Evolutionary conservation across 345 rosid species (phyloP), one percentile per base, ranked within the genome.

Genomic region (Laguncularia racemosa): DNA sequence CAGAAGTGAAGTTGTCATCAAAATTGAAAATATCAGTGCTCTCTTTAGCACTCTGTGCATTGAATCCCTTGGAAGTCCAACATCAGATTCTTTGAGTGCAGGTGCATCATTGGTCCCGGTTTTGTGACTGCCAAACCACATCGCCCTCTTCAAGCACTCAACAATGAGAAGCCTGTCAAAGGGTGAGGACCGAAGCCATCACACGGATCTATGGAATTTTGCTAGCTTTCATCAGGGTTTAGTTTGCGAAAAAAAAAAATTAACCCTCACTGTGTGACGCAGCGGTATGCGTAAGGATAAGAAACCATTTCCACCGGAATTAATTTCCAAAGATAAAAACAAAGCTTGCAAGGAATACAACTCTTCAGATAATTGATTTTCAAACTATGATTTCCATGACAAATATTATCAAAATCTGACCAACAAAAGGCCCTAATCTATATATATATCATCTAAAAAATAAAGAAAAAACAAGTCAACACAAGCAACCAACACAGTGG

Each of bases 81-180:
- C 48, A 55, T 73, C 74, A n/a, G 78, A 55, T 56, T 60, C 70
- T 40, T 66, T 57, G 12, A 80, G 63, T 19, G 84, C 84, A 7
- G 77, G 80, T 14, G 86, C 84, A 44, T 83, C 89, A 57, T 78
- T 76, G 12, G 80, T 76, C 20, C 86, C n/a, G n/a, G n/a, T n/a
- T n/a, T n/a, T n/a, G n/a, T n/a, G n/a, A n/a, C n/a, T n/a, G n/a
- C n/a, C n/a, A n/a, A 12, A 80, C 84, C 10, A 80, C 81, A 28
- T 75, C 69, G 11, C 73, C 71, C 16, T 69, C 62, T 60, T 55
- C 65, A 79, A 28, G 61, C 69, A 48, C 26, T 73, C 66, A 2
- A 83, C 84, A 70, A 83, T 63, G 38, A 75, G 67, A 55, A 76
- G 78, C 67, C 78, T 78, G 68, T 81, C 81, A n/a, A 63, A 55